Evolutionary conservation across 106 monocot species (phyloP).

Genomic region (Posidonia australis): DNA sequence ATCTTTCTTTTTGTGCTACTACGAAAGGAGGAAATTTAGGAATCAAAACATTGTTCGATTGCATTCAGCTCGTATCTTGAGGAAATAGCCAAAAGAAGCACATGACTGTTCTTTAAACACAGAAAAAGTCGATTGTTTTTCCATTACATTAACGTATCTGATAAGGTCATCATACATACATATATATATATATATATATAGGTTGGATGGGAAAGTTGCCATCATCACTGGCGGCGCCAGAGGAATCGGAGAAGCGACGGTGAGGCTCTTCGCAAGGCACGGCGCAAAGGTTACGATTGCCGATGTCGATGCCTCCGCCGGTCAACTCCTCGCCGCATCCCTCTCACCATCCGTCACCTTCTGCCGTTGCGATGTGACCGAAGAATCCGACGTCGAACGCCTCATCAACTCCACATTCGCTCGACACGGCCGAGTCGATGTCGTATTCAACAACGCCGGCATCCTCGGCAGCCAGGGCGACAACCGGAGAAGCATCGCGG

Average conservation of each 20-base stretch:
- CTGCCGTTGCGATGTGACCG: slow-evolving; percentile 12
- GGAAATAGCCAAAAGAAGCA: too few species aligned
- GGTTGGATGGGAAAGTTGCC: slow-evolving; percentile 69
- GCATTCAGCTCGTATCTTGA: too few species aligned
- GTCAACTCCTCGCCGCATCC: slow-evolving; percentile 11
- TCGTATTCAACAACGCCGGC: slow-evolving; percentile 51
- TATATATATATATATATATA: slow-evolving; percentile 8
- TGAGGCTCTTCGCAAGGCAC: slow-evolving; percentile 40
- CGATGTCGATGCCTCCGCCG: slow-evolving; percentile 20
- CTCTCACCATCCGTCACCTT: slow-evolving; percentile 12
- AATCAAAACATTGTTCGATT: background rate
- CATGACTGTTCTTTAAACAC: too few species aligned
- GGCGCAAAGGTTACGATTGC: slow-evolving; percentile 53
- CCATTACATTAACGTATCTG: too few species aligned
- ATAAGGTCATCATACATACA: background rate
- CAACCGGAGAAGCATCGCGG: slow-evolving; percentile 29
- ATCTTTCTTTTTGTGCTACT: background rate
- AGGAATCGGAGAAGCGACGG: slow-evolving; percentile 70
- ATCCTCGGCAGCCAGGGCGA: slow-evolving; percentile 36
- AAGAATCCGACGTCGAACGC: slow-evolving; percentile 16
- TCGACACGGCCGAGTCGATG: slow-evolving; percentile 15
- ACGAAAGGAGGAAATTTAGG: too few species aligned
- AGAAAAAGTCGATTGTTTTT: too few species aligned
- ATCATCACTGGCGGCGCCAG: slow-evolving; percentile 56
- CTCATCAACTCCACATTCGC: slow-evolving; percentile 12